Evolutionary conservation across 208 protist species (phyloP).

Genomic region (Borovskyia barvae): DNA sequence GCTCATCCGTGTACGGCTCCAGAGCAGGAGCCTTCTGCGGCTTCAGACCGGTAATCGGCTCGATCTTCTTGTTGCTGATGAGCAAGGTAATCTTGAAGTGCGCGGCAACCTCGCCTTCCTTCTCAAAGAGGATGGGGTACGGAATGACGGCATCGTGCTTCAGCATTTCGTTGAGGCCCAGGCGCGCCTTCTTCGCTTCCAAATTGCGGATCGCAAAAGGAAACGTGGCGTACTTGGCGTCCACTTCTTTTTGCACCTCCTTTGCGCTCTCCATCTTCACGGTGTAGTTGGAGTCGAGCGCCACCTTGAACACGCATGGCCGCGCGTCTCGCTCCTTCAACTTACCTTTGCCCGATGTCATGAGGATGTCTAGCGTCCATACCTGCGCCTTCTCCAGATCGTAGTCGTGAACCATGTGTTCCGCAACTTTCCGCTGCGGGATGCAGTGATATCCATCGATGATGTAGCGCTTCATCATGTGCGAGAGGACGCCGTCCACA

Average conservation of each 20-base stretch:
- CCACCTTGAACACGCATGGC: constrained; percentile 95
- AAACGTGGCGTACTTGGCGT: constrained; percentile 93
- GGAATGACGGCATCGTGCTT: constrained; percentile 95
- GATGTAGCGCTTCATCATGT: constrained; percentile 97
- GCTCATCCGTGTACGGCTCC: constrained; percentile 81
- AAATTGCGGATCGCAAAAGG: constrained; percentile 95
- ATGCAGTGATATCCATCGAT: constrained; percentile 97
- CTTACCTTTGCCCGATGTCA: constrained; percentile 89
- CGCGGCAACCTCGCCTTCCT: constrained; percentile 85
- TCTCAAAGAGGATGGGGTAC: constrained; percentile 97
- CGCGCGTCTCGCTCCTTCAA: constrained; percentile 85
- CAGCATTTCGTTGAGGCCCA: constrained; percentile 96
- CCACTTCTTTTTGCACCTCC: constrained; percentile 94
- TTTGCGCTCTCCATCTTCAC: constrained; percentile 98
- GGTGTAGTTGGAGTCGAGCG: constrained; percentile 93
- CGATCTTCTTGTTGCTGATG: constrained; percentile 88
- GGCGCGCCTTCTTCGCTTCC: constrained; percentile 92
- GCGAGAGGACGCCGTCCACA: constrained; percentile 97
- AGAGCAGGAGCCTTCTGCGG: constrained; percentile 79
- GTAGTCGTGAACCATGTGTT: constrained; percentile 95
- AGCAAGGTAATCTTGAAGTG: constrained; percentile 92
- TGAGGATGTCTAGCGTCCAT: constrained; percentile 91
- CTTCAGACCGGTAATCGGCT: constrained; percentile 88
- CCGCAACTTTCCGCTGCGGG: constrained; percentile 83
- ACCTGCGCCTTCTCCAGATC: constrained; percentile 89